Base-by-base conservation (phyloP, 192 early-diverging fungal genomes). In the Gigaspora rosea region DNA sequence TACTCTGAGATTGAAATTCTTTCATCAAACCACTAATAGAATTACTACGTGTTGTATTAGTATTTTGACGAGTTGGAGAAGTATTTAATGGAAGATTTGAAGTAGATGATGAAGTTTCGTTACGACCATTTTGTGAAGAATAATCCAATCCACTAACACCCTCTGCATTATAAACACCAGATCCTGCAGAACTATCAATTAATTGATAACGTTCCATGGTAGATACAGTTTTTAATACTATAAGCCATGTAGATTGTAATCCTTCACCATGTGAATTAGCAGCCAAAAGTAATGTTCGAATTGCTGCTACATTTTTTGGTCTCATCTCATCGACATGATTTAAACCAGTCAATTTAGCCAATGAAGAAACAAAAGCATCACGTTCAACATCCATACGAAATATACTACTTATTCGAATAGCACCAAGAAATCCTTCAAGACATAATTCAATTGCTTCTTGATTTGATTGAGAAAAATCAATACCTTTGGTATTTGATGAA, bases 341-440 rank as follows among this genome's bases (percentile, higher is more conserved):
- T 78, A 98, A 85, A 68, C 88, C 90, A 3, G 96, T 96, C 66
- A 98, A 86, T 81, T 95, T 94, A 50, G 92, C 86, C 80, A 98
- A 80, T 5, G 94, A 94, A 8, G 94, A 93, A 41, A 97, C 93
- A 88, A 96, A 97, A 9, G 96, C 94, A 73, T 94, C 90, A 12
- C 94, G 86, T 80, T 97, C 96, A 41, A 96, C 89, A 64, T 94
- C 92, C 92, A 98, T 91, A 48, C 92, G 86, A 83, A 96, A 98
- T 10, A 92, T 83, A 73, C 92, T 89, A 8, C 94, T 85, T 56
- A 98, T 82, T 7, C 90, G 88, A 70, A 98, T 96, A 8, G 92
- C 90, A 18, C 87, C 85, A 22, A 90, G 88, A 78, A 97, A 92
- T 1, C 94, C 95, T 0, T 91, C 83, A 18, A 98, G 82, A 57